Conservation (phyloP, 257 asterid species). For the Craterostigma plantagineum region DNA sequence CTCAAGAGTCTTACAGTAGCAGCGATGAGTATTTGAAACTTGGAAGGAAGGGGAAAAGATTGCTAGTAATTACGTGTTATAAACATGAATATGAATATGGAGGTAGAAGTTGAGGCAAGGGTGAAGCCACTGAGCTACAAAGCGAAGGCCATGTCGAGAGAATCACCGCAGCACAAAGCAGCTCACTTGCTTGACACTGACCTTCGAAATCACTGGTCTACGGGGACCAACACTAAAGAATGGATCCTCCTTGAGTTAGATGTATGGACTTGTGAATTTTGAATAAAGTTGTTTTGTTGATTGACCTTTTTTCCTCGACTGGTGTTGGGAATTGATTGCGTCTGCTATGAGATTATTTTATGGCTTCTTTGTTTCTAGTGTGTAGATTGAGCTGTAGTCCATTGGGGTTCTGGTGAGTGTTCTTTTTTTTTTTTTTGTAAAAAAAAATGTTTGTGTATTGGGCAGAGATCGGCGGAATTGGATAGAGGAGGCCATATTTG, state of each 20-base stretch:
- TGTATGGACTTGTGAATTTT: conserved; percentile 21
- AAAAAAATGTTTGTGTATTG: too few relatives aligned
- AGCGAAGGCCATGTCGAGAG: conserved; percentile 86
- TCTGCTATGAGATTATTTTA: too few relatives aligned
- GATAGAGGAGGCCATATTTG: too few relatives aligned
- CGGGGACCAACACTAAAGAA: conserved; percentile 92
- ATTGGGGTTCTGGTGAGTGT: not conserved
- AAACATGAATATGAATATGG: conserved; percentile 43
- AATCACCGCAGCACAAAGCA: conserved; percentile 82
- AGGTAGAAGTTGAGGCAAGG: conserved; percentile 80
- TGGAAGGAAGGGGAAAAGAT: too few relatives aligned
- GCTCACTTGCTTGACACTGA: conserved; percentile 69
- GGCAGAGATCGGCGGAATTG: too few relatives aligned
- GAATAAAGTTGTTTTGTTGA: conserved; percentile 3
- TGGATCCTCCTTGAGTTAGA: conserved; percentile 97
- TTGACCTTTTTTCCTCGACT: too few relatives aligned
- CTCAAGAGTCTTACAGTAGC: too few relatives aligned
- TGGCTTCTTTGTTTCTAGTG: too few relatives aligned
- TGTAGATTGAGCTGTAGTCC: conserved; percentile 4
- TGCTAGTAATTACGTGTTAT: conserved; percentile 1
- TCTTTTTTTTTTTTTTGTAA: too few relatives aligned
- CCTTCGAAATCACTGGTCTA: conserved; percentile 95
- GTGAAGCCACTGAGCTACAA: conserved; percentile 71
- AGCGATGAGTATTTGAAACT: too few relatives aligned
- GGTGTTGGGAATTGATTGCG: too few relatives aligned